Evolutionary conservation across 305 asterid species (phyloP).

Genomic region (Fraxinus nigra): DNA sequence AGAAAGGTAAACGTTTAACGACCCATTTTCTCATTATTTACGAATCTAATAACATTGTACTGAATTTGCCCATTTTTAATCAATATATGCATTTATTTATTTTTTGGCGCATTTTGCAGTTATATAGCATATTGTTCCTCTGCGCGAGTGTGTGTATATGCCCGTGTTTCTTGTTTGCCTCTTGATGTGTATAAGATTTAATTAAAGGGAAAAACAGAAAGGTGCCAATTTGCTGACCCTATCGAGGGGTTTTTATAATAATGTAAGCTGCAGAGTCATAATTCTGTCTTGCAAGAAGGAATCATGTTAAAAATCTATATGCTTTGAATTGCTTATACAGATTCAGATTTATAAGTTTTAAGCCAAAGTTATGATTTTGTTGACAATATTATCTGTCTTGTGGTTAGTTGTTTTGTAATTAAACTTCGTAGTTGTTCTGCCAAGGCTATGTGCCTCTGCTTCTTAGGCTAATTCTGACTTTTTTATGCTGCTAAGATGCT

Average conservation of each 20-base stretch:
- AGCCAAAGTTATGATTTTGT: background rate
- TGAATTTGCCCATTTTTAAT: background rate
- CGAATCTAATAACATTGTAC: background rate
- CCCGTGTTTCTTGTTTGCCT: background rate
- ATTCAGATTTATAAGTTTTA: background rate
- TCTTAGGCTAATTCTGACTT: background rate
- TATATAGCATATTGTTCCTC: background rate
- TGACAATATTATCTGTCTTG: background rate
- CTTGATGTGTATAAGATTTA: background rate
- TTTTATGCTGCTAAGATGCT: background rate
- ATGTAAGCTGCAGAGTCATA: background rate
- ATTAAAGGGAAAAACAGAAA: background rate
- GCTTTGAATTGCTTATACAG: background rate
- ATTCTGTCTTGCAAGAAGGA: background rate
- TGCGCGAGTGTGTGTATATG: background rate
- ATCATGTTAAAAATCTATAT: background rate
- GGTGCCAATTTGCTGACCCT: background rate
- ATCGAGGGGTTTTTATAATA: background rate
- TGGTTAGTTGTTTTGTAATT: background rate
- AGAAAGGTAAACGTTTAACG: conserved; percentile 3
- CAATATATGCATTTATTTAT: background rate
- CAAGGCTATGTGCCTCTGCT: background rate
- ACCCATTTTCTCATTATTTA: background rate
- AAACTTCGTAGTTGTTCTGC: background rate
- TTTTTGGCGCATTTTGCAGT: background rate